phyloP scores from a whole-genome alignment of 306 rosid genomes.

The Fragaria ananassa region DNA sequence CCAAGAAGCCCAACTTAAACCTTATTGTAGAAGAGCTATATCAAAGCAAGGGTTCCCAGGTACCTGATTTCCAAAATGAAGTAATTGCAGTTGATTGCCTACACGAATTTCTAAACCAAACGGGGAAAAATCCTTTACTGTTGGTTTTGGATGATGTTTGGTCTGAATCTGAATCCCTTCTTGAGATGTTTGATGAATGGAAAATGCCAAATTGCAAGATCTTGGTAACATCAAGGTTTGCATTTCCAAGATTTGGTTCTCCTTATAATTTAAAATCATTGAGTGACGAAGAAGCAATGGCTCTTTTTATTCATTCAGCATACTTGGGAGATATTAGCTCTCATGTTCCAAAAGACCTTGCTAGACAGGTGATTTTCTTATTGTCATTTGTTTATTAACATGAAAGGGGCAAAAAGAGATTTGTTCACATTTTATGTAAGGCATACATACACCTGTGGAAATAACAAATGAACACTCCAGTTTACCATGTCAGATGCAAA shows the following conservation, averaged over 20 bases:
- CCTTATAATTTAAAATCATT: slow-evolving; percentile 34
- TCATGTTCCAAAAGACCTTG: slow-evolving; percentile 27
- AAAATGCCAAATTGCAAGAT: slow-evolving; percentile 35
- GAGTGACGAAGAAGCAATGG: slow-evolving; percentile 33
- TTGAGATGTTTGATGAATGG: slow-evolving; percentile 42
- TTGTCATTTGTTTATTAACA: slow-evolving; percentile 1
- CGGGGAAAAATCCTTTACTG: slow-evolving; percentile 29
- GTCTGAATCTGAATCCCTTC: slow-evolving; percentile 40
- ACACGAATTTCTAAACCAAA: slow-evolving; percentile 31
- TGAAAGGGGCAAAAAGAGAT: background rate
- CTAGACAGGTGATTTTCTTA: slow-evolving; percentile 38
- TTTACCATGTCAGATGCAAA: background rate
- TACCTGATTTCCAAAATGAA: slow-evolving; percentile 32
- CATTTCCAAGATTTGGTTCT: slow-evolving; percentile 30
- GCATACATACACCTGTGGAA: background rate
- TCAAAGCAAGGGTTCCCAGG: slow-evolving; percentile 22
- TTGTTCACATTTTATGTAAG: background rate
- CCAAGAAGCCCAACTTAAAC: slow-evolving; percentile 40
- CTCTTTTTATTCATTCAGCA: slow-evolving; percentile 41
- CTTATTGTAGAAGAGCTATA: slow-evolving; percentile 37
- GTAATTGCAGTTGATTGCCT: slow-evolving; percentile 30
- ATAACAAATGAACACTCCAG: background rate
- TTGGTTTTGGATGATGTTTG: slow-evolving; percentile 59
- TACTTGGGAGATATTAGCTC: slow-evolving; percentile 24
- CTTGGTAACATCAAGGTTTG: slow-evolving; percentile 54